Evolutionary conservation across 306 rosid genomes (phyloP), one percentile per base, ranked within the genome.

Genomic region (Neltuma alba): DNA sequence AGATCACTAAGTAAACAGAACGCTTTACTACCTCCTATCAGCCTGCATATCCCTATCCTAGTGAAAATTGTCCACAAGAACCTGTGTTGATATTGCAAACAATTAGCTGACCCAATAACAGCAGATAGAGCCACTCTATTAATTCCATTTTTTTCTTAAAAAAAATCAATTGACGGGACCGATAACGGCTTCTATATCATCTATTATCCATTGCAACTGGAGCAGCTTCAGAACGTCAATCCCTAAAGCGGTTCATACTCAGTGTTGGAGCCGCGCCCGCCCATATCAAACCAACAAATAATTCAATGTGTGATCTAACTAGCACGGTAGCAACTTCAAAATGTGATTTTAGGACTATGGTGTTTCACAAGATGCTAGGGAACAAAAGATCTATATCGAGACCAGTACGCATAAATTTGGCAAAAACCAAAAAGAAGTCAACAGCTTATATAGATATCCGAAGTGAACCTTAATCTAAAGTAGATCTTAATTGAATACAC

Each of bases 401-500:
- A 76, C 41, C 11, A 15, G 15, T 20, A 38, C 42, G 72, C 40
- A 4, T 52, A 64, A 38, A 41, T 28, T 21, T 34, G 41, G 70
- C 79, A 50, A 52, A 31, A 38, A 37, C 76, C 54, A 78, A 42
- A 33, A 63, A 28, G n/a, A 60, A 30, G 16, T 36, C 61, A 54
- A 70, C 73, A 75, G 37, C 10, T 40, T 10, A 57, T 40, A 47
- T 45, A 86, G 72, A 77, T 78, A 15, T 36, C 16, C 38, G n/a
- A 76, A n/a, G 70, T 66, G 48, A 66, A 21, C 41, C 80, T 76
- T 80, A 76, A 77, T 69, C 63, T 37, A 64, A 61, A 73, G 41
- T 81, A 83, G 92, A 88, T 90, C 89, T 63, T 62, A 52, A 70
- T 50, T 20, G 41, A 85, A 63, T 65, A 38, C 47, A 50, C 80